A percentile compares a stretch with the other conserved stretches of the same genome.
Evolutionary conservation across 2,329 filamentous ascomycete species (phyloP).

Genomic region (Hypocrella siamensis): DNA sequence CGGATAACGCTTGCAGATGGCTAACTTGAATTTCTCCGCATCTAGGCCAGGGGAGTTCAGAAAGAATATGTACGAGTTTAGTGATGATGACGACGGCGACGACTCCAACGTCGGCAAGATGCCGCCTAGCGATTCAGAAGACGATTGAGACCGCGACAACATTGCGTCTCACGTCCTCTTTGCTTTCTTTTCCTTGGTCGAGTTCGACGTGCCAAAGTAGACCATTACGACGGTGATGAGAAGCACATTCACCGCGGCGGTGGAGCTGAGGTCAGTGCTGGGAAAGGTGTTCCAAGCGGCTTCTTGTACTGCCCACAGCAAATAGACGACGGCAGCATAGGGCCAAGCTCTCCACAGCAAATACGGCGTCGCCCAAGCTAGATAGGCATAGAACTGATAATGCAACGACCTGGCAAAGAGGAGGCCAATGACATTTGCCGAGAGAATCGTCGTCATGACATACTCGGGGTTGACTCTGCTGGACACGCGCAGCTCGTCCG

Average conservation of each 20-base stretch:
- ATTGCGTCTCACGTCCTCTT: slow-evolving; percentile 12
- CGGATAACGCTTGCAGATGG: too few relatives aligned
- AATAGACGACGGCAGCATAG: slow-evolving; percentile 50
- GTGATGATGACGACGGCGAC: slow-evolving; percentile 59
- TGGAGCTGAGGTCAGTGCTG: slow-evolving; percentile 45
- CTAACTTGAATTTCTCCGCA: slow-evolving; percentile 1
- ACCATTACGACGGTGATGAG: slow-evolving; percentile 47
- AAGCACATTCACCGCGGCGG: slow-evolving; percentile 54
- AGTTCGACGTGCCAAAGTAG: slow-evolving; percentile 37
- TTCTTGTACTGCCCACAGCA: slow-evolving; percentile 65
- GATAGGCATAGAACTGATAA: slow-evolving; percentile 90
- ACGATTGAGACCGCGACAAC: slow-evolving; percentile 28
- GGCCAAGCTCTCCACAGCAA: slow-evolving; percentile 66
- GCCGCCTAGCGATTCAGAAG: slow-evolving; percentile 68
- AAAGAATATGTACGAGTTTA: slow-evolving; percentile 45
- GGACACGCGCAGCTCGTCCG: slow-evolving; percentile 41
- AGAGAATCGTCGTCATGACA: slow-evolving; percentile 61
- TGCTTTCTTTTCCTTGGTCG: background rate
- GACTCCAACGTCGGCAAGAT: slow-evolving; percentile 72
- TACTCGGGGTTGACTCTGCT: slow-evolving; percentile 52
- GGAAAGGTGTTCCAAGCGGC: slow-evolving; percentile 92
- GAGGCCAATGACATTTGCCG: slow-evolving; percentile 63
- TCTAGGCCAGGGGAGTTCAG: slow-evolving; percentile 65
- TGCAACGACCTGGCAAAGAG: slow-evolving; percentile 79
- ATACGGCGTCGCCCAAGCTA: slow-evolving; percentile 79